A percentile compares a stretch with the other conserved stretches of the same genome.
phyloP scores from a whole-genome alignment of 2,329 filamentous ascomycete genomes.

The Fusarium odoratissimum region DNA sequence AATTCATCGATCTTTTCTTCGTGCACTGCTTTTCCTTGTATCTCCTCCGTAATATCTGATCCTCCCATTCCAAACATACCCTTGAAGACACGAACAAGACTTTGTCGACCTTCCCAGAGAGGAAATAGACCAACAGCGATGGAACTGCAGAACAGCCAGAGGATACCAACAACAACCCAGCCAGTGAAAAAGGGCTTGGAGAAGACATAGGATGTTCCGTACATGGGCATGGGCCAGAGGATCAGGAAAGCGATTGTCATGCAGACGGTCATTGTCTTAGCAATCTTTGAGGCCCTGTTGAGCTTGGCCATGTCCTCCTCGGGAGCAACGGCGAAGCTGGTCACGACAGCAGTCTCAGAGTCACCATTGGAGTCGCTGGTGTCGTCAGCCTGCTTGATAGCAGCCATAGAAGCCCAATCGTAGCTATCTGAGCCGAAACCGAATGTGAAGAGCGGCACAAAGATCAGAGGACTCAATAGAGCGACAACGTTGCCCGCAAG shows the following conservation, averaged over 20 bases:
- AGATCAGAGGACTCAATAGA: conserved; percentile 78
- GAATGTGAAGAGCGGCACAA: conserved; percentile 81
- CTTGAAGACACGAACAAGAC: conserved; percentile 28
- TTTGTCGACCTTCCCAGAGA: conserved; percentile 76
- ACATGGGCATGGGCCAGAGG: conserved; percentile 94
- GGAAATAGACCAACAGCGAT: conserved; percentile 84
- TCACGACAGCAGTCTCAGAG: conserved; percentile 16
- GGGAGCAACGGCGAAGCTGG: conserved; percentile 17
- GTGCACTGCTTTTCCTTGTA: conserved; percentile 7
- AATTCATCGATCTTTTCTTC: conserved; percentile 28
- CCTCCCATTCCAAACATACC: conserved; percentile 35
- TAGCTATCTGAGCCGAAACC: conserved; percentile 73
- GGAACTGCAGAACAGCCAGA: conserved; percentile 78
- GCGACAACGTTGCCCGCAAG: conserved; percentile 87
- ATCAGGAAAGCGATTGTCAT: conserved; percentile 77
- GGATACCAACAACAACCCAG: conserved; percentile 76
- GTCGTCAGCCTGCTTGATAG: conserved; percentile 83
- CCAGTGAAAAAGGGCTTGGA: conserved; percentile 74
- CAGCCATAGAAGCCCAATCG: conserved; percentile 86
- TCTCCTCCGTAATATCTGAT: background rate
- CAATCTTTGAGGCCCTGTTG: conserved; percentile 63
- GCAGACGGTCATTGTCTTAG: conserved; percentile 49
- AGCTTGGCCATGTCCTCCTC: conserved; percentile 62
- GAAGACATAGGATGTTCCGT: conserved; percentile 79
- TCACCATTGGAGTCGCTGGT: conserved; percentile 70